Evolutionary conservation across 768 basidiomycete genomes (phyloP).

Genomic region (Cytidiella melzeri): DNA sequence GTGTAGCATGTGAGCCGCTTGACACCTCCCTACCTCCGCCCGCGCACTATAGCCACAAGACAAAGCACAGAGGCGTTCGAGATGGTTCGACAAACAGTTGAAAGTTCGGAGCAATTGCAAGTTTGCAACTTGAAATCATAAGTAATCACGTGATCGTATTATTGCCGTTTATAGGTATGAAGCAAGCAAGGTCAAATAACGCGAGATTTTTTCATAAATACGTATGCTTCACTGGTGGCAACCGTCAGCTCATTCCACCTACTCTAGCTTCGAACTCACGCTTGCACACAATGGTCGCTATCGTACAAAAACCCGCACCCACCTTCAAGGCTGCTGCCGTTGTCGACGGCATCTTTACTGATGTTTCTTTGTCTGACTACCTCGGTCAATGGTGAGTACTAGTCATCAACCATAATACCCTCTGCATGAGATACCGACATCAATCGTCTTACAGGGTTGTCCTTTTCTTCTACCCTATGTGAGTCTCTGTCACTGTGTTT

Average conservation of each 20-base stretch:
- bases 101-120: too few relatives aligned
- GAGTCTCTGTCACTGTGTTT: constrained; percentile 25
- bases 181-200: constrained; percentile 22
- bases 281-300: constrained; percentile 20
- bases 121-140: too few relatives aligned
- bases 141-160: constrained; percentile 5
- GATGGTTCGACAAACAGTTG: too few relatives aligned
- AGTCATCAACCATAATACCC: constrained; percentile 5
- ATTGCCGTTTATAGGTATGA: not conserved
- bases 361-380: constrained; percentile 67
- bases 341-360: constrained; percentile 69
- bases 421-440: too few relatives aligned
- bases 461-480: constrained; percentile 93
- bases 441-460: constrained; percentile 57
- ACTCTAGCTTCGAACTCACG: not conserved
- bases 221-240: not conserved
- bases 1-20: too few relatives aligned
- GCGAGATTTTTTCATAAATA: constrained; percentile 16
- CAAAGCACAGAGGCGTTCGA: too few relatives aligned
- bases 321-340: constrained; percentile 72
- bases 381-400: constrained; percentile 71
- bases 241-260: not conserved
- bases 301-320: constrained; percentile 80
- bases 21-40: too few relatives aligned
- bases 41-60: too few relatives aligned